Conservation (phyloP, 2,329 filamentous ascomycete species). For the Aspergillus arachidicola region DNA sequence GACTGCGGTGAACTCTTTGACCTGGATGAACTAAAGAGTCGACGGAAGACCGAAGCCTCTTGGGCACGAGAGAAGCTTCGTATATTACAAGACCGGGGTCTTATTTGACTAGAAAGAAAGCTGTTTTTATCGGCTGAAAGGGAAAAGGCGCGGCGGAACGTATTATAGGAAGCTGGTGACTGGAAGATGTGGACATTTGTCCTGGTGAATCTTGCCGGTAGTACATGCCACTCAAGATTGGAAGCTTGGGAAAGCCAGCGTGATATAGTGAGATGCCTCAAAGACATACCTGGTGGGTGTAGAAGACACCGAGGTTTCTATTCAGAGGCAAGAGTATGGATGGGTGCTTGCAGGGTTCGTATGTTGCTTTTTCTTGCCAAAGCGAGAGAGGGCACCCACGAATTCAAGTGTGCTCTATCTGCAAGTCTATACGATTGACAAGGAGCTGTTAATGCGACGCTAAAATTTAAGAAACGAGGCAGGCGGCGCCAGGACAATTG, state of each 20-base stretch:
- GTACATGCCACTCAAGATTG: slow-evolving; percentile 14
- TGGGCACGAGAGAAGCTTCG: background rate
- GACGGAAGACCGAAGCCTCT: slow-evolving; percentile 10
- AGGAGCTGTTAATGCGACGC: background rate
- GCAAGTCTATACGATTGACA: background rate
- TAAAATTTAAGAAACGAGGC: too few relatives aligned
- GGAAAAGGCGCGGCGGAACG: slow-evolving; percentile 12
- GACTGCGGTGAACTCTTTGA: slow-evolving; percentile 21
- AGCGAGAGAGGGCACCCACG: background rate
- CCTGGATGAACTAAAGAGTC: slow-evolving; percentile 31
- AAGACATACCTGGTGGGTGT: slow-evolving; percentile 10
- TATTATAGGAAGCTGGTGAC: background rate
- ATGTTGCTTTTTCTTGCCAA: background rate
- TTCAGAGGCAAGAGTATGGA: background rate
- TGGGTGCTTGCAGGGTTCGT: background rate
- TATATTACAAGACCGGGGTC: background rate
- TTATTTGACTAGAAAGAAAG: slow-evolving; percentile 1
- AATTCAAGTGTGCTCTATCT: background rate
- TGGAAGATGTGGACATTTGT: background rate
- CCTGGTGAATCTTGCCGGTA: slow-evolving; percentile 8
- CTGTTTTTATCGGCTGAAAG: slow-evolving; percentile 2
- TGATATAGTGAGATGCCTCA: slow-evolving; percentile 15
- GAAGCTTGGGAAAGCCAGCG: slow-evolving; percentile 27
- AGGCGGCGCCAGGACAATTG: background rate
- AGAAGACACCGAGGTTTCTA: background rate